Base-by-base conservation (phyloP, 495 filamentous ascomycete species). In the Tirmania nivea region DNA sequence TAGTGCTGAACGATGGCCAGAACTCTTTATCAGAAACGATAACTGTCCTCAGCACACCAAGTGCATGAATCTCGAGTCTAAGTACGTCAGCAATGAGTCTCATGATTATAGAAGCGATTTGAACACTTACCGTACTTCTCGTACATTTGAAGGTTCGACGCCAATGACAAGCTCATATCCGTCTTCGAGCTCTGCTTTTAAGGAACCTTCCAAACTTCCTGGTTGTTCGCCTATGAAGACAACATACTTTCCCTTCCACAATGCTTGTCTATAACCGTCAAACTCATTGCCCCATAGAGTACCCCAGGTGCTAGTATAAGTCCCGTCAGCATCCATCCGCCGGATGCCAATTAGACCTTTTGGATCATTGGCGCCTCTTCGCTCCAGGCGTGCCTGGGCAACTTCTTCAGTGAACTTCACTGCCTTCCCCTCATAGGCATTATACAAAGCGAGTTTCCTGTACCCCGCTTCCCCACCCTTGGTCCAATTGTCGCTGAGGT, bases 311-410 rank as follows among this genome's bases (percentile, higher is more conserved):
- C 55, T 54, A 16, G 64, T 17, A 37, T 19, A 45, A 14, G 39
- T 45, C 25, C 62, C 62, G n/a, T 59, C 61, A 7, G 42, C 58
- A 39, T 56, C 61, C 25, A 48, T 52, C 49, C 64, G 59, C 35
- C 62, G 52, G 12, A 65, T 48, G 1, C 62, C 62, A 39, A 64
- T 34, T 37, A 65, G 51, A n/a, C 62, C 62, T 76, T 66, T 94
- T 83, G 53, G 86, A 74, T 70, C 53, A 37, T 36, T 59, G n/a
- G 50, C 66, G 60, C 86, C 89, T 37, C 90, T 74, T 8, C 78
- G 82, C 65, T 94, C 89, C 51, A 94, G 80, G 55, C 78, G 78
- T 10, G 89, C 89, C 66, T 85, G 89, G 20, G 77, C 74, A 21
- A 94, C 72, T 56, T 97, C 90, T 69, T 97, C 90, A 8, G 78